Evolutionary conservation across 2,329 filamentous ascomycete species (phyloP).

Genomic region (Diplodia scrobiculata): DNA sequence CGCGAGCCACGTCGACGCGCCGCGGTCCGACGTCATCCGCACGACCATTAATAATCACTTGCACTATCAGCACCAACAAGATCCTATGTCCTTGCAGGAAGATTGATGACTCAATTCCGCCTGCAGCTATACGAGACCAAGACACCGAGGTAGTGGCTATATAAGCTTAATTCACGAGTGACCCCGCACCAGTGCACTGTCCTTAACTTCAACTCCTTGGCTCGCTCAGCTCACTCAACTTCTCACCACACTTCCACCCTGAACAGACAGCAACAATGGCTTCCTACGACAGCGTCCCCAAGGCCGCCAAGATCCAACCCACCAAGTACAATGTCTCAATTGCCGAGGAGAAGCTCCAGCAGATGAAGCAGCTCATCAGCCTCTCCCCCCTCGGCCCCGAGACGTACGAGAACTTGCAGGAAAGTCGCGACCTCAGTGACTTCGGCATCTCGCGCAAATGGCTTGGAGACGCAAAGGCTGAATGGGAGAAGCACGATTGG

Average conservation of each 20-base stretch:
- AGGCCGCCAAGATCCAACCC: constrained; percentile 19
- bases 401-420: constrained; percentile 38
- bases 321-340: constrained; percentile 39
- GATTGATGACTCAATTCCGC: neutral
- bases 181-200: neutral
- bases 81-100: too few relatives aligned
- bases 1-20: neutral
- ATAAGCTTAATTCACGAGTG: neutral
- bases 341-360: constrained; percentile 40
- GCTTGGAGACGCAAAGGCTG: constrained; percentile 42
- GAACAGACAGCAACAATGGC: constrained; percentile 21
- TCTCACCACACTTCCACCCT: neutral
- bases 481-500: constrained; percentile 47
- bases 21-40: constrained; percentile 7
- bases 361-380: constrained; percentile 43
- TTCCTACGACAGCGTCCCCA: constrained; percentile 27
- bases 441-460: constrained; percentile 42
- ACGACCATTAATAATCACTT: constrained; percentile 12
- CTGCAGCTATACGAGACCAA: too few relatives aligned
- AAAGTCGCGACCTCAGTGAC: constrained; percentile 33
- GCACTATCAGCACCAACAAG: neutral
- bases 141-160: neutral
- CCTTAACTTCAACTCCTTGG: neutral
- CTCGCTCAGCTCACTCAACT: neutral
- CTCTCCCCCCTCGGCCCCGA: constrained; percentile 41